A percentile compares a stretch with the other conserved stretches of the same genome.
Evolutionary conservation across 2,329 filamentous ascomycete species (phyloP).

Genomic region (Alternaria atra): DNA sequence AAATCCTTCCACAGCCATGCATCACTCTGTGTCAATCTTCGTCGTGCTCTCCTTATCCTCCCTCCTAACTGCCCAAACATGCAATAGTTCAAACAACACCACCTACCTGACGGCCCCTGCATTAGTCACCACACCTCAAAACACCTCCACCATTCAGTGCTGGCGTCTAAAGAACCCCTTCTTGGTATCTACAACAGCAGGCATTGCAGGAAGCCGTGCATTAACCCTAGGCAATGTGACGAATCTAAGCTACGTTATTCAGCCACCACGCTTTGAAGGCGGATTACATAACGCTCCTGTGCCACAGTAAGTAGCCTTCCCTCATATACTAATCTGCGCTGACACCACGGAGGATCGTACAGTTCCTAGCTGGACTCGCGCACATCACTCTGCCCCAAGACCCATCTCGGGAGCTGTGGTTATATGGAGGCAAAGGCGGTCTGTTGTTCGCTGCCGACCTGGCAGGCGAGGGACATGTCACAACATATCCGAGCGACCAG

Average conservation of each 20-base stretch:
- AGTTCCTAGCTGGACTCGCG: slow-evolving; percentile 45
- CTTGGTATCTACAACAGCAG: slow-evolving; percentile 35
- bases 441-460: slow-evolving; percentile 46
- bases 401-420: slow-evolving; percentile 33
- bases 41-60: not conserved
- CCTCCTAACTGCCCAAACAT: slow-evolving; percentile 1
- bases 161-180: slow-evolving; percentile 45
- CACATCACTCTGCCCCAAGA: slow-evolving; percentile 44
- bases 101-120: slow-evolving; percentile 45
- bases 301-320: slow-evolving; percentile 28
- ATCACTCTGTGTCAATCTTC: not conserved
- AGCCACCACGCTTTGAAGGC: slow-evolving; percentile 47
- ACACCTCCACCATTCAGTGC: slow-evolving; percentile 47
- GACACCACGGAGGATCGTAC: slow-evolving; percentile 27
- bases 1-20: not conserved
- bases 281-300: slow-evolving; percentile 46
- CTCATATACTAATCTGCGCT: not conserved
- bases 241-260: slow-evolving; percentile 39
- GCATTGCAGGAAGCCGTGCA: slow-evolving; percentile 33
- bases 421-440: slow-evolving; percentile 45
- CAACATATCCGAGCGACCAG: slow-evolving; percentile 44
- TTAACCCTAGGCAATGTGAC: slow-evolving; percentile 33
- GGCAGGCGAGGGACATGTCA: slow-evolving; percentile 42
- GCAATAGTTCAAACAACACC: slow-evolving; percentile 8
- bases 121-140: slow-evolving; percentile 42